Evolutionary conservation across 306 rosid species (phyloP), one percentile per base, ranked within the genome.

Genomic region (Pyrus communis): DNA sequence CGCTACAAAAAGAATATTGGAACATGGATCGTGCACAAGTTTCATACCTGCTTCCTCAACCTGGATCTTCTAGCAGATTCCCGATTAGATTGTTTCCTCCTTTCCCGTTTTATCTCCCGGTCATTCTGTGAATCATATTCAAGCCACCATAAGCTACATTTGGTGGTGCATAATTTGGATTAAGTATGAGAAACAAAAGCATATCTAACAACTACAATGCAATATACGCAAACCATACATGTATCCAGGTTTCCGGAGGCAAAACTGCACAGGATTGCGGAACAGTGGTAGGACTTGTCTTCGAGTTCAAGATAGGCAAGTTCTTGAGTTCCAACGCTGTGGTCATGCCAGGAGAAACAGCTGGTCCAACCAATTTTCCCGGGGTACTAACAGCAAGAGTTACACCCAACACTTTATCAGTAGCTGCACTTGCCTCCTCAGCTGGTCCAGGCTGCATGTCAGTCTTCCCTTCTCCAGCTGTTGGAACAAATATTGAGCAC

Each of bases 11-110:
- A 27, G 25, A 69, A 51, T 13, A 31, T 22, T 42, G 45, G n/a
- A n/a, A n/a, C n/a, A n/a, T n/a, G n/a, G 38, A 43, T 60, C 22
- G 11, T n/a, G 3, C 18, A 22, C 60, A 46, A 35, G 15, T 52
- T 17, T 3, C 51, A 2, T 85, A 95, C 99, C 99, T 95, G 99
- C 87, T 92, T 95, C 89, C 99, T 90, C 82, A 95, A 80, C 85
- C 99, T 92, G 30, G 99, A 95, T 79, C 99, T 87, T 87, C 99
- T 88, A 75, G 99, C 99, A 66, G 99, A 95, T 83, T 95, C 99
- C 52, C 99, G 89, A 77, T 95, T 95, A 2, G 99, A 95, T 82
- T 95, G 99, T 86, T 95, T 95, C 85, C 99, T 88, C 87, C 87
- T 89, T 85, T 95, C 99, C 15, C 97, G 90, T 85, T 95, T 95